A percentile compares a stretch with the other conserved stretches of the same genome.
These are phyloP conservation scores for Rhododendron kiyosumense DNA, from an alignment of 148 eudicot genomes.

Conservation along the genomic window DNA sequence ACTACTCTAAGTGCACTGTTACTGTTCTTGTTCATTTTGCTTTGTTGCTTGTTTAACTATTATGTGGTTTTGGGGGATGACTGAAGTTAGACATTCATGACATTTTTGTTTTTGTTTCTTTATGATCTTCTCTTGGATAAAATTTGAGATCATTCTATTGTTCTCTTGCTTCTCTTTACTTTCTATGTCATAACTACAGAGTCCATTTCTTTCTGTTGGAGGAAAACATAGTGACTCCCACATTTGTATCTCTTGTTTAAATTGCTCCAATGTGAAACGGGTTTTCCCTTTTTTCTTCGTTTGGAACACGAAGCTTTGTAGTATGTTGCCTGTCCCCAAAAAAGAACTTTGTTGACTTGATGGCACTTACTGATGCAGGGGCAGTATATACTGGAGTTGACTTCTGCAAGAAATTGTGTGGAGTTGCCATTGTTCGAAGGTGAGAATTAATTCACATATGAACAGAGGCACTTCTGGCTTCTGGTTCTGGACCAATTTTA, in stretches of 20 bases:
- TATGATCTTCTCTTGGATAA: background rate
- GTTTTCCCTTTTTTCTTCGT: background rate
- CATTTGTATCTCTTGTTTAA: background rate
- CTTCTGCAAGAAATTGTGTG: constrained; percentile 93
- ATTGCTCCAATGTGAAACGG: background rate
- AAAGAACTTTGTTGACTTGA: background rate
- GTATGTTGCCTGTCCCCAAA: background rate
- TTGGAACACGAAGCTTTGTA: background rate
- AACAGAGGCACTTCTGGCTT: constrained; percentile 1
- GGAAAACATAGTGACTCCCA: background rate
- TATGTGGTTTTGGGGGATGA: background rate
- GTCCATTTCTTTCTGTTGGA: background rate
- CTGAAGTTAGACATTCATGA: background rate
- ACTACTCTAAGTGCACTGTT: background rate
- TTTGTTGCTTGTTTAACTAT: background rate
- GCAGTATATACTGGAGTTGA: constrained; percentile 89
- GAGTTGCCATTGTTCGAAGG: constrained; percentile 93
- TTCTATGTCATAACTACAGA: background rate
- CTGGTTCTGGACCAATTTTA: background rate
- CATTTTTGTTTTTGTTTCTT: background rate
- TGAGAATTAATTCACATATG: constrained; percentile 22
- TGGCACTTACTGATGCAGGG: constrained; percentile 37
- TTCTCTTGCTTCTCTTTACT: background rate
- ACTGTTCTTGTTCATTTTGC: background rate
- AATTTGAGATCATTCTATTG: background rate